Percentiles rank a stretch among this genome's conserved stretches.
Conservation (phyloP, 306 rosid species). For the Mimosa pudica region DNA sequence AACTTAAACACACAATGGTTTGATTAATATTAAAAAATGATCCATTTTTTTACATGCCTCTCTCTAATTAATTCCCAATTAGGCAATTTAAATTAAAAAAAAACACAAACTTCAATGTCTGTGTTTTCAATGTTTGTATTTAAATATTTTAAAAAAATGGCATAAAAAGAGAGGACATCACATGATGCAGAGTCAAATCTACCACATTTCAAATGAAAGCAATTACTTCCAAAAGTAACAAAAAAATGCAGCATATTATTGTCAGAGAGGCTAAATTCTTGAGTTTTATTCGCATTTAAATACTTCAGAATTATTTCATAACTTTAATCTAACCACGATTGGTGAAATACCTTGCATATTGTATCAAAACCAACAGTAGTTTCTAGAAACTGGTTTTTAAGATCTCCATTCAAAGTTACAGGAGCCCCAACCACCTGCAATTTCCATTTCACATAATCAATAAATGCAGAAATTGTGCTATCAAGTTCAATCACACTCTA, state of each 20-base stretch:
- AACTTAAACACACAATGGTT: background rate
- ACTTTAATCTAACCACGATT: background rate
- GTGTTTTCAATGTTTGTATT: background rate
- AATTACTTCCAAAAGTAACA: background rate
- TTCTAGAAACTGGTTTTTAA: slow-evolving; percentile 96
- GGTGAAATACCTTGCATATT: slow-evolving; percentile 79
- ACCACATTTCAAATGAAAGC: background rate
- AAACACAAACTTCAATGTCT: background rate
- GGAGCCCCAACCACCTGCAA: slow-evolving; percentile 97
- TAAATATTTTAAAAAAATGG: background rate
- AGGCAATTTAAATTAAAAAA: background rate
- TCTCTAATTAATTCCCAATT: background rate
- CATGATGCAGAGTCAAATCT: background rate
- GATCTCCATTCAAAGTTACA: slow-evolving; percentile 96
- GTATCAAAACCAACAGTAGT: slow-evolving; percentile 97
- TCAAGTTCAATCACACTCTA: slow-evolving; percentile 16
- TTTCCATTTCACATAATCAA: slow-evolving; percentile 30
- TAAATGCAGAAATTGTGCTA: background rate
- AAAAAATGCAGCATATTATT: background rate
- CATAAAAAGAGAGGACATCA: background rate
- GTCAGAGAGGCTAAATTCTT: slow-evolving; percentile 3
- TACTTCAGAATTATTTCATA: slow-evolving; percentile 19
- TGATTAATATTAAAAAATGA: background rate
- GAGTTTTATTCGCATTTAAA: slow-evolving; percentile 14
- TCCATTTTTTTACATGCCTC: background rate